Conservation (phyloP, 352 stramenopile genomes). For the Globisporangium paddicum region DNA sequence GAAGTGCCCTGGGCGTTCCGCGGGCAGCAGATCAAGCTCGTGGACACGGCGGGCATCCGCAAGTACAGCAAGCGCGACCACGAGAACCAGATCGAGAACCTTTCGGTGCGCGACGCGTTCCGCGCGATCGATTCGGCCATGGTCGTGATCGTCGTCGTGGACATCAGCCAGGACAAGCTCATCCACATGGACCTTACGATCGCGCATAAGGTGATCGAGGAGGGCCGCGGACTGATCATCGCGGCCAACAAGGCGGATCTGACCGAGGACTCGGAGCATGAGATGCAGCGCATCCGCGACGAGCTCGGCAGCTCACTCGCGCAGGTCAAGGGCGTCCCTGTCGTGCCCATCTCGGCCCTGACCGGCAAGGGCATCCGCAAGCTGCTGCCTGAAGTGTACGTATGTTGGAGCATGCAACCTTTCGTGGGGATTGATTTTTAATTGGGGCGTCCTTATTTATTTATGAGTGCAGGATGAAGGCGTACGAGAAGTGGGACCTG, state of each 20-base stretch:
- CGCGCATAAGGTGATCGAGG: conserved; percentile 73
- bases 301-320: conserved; percentile 68
- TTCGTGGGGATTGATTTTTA: neutral
- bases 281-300: conserved; percentile 64
- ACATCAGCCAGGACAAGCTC: conserved; percentile 78
- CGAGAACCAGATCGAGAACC: conserved; percentile 80
- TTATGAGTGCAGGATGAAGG: conserved; percentile 43
- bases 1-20: conserved; percentile 79
- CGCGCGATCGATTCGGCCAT: conserved; percentile 76
- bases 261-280: conserved; percentile 38
- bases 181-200: conserved; percentile 87
- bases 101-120: conserved; percentile 79
- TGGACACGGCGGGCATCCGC: conserved; percentile 79
- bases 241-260: conserved; percentile 80
- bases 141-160: conserved; percentile 77
- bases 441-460: neutral
- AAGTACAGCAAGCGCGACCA: conserved; percentile 83
- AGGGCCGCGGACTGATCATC: conserved; percentile 69
- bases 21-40: conserved; percentile 66
- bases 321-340: conserved; percentile 69
- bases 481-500: conserved; percentile 78
- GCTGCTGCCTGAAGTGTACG: conserved; percentile 66
- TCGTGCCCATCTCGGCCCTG: conserved; percentile 76
- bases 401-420: conserved; percentile 5
- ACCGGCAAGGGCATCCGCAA: conserved; percentile 75